Base-by-base conservation (phyloP, 2,329 filamentous ascomycete genomes). In the Exserohilum rostratum region DNA sequence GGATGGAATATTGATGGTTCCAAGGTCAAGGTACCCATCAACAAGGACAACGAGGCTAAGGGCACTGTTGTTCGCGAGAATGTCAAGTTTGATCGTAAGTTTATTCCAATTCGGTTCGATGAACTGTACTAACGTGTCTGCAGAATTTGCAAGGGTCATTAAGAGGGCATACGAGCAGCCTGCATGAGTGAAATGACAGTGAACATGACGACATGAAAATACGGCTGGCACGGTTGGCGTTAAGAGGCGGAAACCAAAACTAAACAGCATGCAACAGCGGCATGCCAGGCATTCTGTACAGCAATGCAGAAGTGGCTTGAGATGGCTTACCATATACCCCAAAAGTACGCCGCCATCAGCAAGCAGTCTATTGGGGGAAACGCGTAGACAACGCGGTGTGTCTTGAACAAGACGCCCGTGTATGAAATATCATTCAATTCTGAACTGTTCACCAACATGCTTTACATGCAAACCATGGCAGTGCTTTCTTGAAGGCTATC, bases 41-140 rank as follows among this genome's bases (percentile, higher is more conserved):
- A 99, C 81, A 90, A 95, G 73, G 95, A 99, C 56, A 75, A 75
- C 57, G 93, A 98, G 85, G 95, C 92, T 39, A 91, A 96, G 83
- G 95, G 95, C 77, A 89, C 92, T 35, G 90, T 97, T 76, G 96
- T 97, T 71, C 86, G 93, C 69, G 95, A 99, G 83, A 93, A 95
- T 64, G 95, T 99, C 72, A 91, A 90, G 78, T 88, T 96, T 56
- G 90, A 95, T 66, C 91, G 79, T 82, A 73, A 76, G 79, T 76
- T 27, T 18, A 27, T 9, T 5, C 6, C 12, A 4, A 15, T 6
- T 1, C 0, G 18, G 3, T 9, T 11, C 3, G 13, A 31, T 10
- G 11, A 30, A 30, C 29, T 12, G 10, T 25, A 30, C 65, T 72
- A 61, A 70, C 49, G 7, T 12, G 22, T 5, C 6, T 3, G 22